phyloP scores from a whole-genome alignment of 805 yeast genomes.

The Saturnispora kantuleensis region DNA sequence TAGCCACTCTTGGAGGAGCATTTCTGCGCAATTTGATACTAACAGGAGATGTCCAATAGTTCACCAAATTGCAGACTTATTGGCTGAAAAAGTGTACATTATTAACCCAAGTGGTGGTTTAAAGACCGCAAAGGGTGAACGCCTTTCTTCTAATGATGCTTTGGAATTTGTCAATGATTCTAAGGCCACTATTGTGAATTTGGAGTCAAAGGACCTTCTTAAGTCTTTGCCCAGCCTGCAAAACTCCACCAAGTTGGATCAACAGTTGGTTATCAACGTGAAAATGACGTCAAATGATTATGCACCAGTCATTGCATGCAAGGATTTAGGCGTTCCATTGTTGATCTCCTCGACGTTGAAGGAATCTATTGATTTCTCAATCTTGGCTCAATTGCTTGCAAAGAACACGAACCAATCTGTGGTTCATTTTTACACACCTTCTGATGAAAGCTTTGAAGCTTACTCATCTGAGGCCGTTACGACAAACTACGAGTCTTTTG shows the following conservation, averaged over 20 bases:
- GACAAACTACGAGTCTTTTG: conserved; percentile 14
- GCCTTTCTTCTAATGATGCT: conserved; percentile 40
- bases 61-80: conserved; percentile 4
- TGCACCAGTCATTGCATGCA: conserved; percentile 58
- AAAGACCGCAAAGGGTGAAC: conserved; percentile 10
- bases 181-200: conserved; percentile 30
- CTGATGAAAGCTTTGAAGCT: conserved; percentile 2
- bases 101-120: conserved; percentile 3
- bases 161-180: conserved; percentile 31
- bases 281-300: conserved; percentile 53
- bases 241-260: conserved; percentile 22
- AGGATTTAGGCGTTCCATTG: conserved; percentile 56
- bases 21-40: not conserved
- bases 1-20: not conserved
- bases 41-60: not conserved
- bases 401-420: conserved; percentile 42
- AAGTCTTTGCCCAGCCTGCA: conserved; percentile 49
- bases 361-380: conserved; percentile 45
- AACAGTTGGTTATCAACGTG: conserved; percentile 49
- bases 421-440: conserved; percentile 52
- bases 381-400: conserved; percentile 51
- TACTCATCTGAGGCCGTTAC: conserved; percentile 11
- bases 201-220: conserved; percentile 37
- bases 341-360: conserved; percentile 51
- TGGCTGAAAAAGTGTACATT: conserved; percentile 7